Percentiles rank a stretch among this genome's conserved stretches.
These are phyloP conservation scores for Neonectria sp. DNA, from an alignment of 2,329 filamentous ascomycete genomes.

Conservation along the genomic window DNA sequence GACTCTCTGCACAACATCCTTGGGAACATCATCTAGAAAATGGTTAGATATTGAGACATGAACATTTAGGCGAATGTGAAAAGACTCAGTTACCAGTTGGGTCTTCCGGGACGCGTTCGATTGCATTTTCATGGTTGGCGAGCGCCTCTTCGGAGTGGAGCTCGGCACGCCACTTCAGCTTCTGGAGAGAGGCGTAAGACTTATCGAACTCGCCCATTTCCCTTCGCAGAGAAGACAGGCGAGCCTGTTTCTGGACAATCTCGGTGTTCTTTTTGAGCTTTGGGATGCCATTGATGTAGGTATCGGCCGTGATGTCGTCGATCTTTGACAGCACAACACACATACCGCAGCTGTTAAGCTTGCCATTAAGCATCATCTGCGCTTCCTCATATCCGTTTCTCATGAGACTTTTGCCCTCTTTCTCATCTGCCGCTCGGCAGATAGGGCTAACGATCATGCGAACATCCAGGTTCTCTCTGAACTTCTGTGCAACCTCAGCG, in stretches of 20 bases:
- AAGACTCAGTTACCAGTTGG: not conserved
- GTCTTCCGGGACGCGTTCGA: not conserved
- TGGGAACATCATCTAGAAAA: not conserved
- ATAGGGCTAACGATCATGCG: constrained; percentile 48
- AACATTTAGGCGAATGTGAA: not conserved
- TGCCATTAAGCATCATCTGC: constrained; percentile 47
- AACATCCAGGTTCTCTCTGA: constrained; percentile 41
- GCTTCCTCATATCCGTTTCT: constrained; percentile 43
- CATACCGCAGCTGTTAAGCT: constrained; percentile 39
- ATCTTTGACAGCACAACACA: constrained; percentile 49
- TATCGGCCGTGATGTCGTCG: constrained; percentile 41
- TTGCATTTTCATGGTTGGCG: not conserved
- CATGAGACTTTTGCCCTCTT: constrained; percentile 42
- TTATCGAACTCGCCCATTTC: not conserved
- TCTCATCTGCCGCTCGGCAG: constrained; percentile 48
- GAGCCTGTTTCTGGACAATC: not conserved
- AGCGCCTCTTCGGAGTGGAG: not conserved
- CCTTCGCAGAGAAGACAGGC: not conserved
- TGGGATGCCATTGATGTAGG: constrained; percentile 11
- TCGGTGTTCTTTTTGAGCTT: not conserved
- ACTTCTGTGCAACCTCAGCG: constrained; percentile 38
- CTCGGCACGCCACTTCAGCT: not conserved
- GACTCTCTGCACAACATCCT: not conserved
- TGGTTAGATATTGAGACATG: not conserved
- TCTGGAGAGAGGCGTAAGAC: not conserved